These are phyloP conservation scores for Calocera cornea DNA, from an alignment of 768 basidiomycete species.

Conservation along the genomic window DNA sequence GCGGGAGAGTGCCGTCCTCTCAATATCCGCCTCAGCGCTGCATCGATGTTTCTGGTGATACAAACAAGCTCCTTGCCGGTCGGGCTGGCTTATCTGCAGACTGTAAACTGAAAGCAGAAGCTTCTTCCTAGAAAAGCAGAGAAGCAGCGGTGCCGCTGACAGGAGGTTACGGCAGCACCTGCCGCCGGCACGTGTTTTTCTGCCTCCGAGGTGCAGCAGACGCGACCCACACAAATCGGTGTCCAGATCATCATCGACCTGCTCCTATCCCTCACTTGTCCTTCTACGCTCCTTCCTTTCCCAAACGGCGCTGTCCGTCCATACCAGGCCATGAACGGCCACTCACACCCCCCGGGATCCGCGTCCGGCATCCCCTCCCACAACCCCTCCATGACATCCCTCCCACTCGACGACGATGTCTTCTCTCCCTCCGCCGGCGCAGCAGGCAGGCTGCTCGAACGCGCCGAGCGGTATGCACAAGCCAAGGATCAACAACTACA, in stretches of 20 bases:
- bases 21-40: no score
- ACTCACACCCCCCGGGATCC: neutral
- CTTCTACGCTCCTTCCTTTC: neutral
- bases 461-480: neutral
- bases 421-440: neutral
- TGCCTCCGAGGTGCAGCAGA: neutral
- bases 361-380: neutral
- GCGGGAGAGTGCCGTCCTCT: no score
- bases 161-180: neutral
- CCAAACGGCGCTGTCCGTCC: neutral
- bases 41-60: no score
- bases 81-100: no score
- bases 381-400: constrained; percentile 1
- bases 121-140: neutral
- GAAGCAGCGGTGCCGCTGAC: neutral
- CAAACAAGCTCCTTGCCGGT: no score
- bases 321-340: constrained; percentile 5
- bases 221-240: constrained; percentile 4
- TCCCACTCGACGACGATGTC: neutral
- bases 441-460: constrained; percentile 8
- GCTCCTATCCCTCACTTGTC: neutral
- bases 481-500: neutral
- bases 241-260: neutral
- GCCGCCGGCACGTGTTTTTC: constrained; percentile 1
- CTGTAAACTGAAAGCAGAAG: neutral